phyloP scores from a whole-genome alignment of 495 filamentous ascomycete species.

The Glarea lozoyensis region DNA sequence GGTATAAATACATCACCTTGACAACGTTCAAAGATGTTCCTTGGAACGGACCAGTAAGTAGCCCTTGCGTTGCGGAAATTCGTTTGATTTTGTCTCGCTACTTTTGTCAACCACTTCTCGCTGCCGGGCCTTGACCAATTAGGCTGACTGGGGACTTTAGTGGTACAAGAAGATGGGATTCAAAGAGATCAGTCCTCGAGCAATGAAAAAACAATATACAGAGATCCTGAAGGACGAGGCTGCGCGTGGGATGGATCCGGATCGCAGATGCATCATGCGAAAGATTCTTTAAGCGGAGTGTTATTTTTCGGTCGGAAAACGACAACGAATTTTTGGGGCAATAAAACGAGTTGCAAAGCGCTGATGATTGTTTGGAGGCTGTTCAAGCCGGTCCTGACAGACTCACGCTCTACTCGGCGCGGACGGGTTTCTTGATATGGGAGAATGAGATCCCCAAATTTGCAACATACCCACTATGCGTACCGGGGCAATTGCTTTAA shows the following conservation, averaged over 20 bases:
- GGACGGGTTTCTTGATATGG: no score
- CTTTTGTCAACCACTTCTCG: background rate
- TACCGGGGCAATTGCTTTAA: no score
- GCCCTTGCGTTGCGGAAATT: background rate
- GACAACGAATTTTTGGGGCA: background rate
- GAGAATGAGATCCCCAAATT: no score
- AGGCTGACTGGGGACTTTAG: background rate
- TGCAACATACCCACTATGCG: no score
- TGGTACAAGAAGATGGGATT: conserved; percentile 20
- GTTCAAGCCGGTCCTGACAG: no score
- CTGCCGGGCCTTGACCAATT: background rate
- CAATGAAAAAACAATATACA: conserved; percentile 11
- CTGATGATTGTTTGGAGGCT: background rate
- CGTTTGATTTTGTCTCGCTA: background rate
- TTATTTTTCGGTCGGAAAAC: background rate
- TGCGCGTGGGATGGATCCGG: conserved; percentile 12
- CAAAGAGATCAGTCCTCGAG: conserved; percentile 7
- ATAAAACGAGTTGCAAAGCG: background rate
- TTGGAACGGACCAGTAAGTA: conserved; percentile 17
- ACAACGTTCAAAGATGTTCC: conserved; percentile 17
- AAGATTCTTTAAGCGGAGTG: conserved; percentile 10
- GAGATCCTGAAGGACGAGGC: conserved; percentile 12
- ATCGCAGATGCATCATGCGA: conserved; percentile 16
- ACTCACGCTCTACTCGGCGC: no score
- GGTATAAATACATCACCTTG: conserved; percentile 13